Base-by-base conservation (phyloP, 2,329 filamentous ascomycete species). In the Emmonsia crescens region DNA sequence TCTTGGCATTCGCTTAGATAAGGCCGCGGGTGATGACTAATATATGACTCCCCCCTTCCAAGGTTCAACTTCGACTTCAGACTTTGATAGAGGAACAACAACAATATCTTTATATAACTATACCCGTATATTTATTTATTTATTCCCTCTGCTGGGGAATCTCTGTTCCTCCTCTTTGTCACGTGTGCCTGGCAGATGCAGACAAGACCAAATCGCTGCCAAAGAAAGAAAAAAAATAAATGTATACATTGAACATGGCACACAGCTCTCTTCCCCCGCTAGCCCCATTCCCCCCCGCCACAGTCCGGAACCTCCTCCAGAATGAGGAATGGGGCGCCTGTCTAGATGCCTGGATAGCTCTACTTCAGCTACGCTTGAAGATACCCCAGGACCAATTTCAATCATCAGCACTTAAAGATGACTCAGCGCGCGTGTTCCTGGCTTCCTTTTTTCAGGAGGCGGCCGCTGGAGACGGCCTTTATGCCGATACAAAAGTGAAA, bases 261-360 rank as follows among this genome's bases (percentile, higher is more conserved):
- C 38, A 31, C 40, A 21, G 92, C 57, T 27, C 55, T 36, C 59
- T 60, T 12, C 91, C 91, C 49, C 82, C 86, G 40, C 81, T 96
- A 74, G 91, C 88, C 62, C 83, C 88, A 24, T 91, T 94, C 68
- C 93, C 92, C 21, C 82, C 86, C 64, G 77, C 83, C 40, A 77
- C 79, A 61, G 85, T 91, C 77, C 85, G 85, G 69, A 82, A 83
- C 66, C 82, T 82, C 66, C 82, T 96, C 63, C 79, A 81, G 46
- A 76, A 85, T 3, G 76, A 81, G 58, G 89, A 96, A 75, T 96
- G 91, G 91, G 81, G 87, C 66, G 80, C 83, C 38, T 91, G 88
- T 71, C 77, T 95, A 55, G 83, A 88, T 65, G 86, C 89, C 42
- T 96, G 91, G 91, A 77, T 85, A 21, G 77, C 83, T 12, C 80